phyloP scores from a whole-genome alignment of 2,329 filamentous ascomycete species.

The Beauveria bassiana region DNA sequence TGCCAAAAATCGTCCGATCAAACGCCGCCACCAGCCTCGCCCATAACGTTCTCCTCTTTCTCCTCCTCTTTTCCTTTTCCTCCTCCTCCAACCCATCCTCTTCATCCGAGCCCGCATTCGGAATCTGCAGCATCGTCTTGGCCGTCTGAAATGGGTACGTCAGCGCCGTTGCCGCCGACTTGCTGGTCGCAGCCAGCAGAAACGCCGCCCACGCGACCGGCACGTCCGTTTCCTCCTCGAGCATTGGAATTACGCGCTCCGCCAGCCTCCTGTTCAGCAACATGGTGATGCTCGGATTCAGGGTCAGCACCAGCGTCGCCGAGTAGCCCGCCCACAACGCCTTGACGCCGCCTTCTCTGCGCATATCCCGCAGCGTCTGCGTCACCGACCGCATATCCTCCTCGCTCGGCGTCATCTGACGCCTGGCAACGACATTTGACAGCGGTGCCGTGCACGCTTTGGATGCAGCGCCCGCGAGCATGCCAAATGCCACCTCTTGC shows the following conservation, averaged over 20 bases:
- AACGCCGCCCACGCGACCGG: constrained; percentile 34
- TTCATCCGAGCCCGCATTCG: constrained; percentile 16
- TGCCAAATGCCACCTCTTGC: constrained; percentile 68
- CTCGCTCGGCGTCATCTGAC: constrained; percentile 57
- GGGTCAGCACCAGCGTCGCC: constrained; percentile 67
- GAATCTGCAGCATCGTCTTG: constrained; percentile 70
- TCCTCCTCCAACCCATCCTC: background rate
- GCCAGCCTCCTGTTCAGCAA: constrained; percentile 70
- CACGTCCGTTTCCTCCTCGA: constrained; percentile 32
- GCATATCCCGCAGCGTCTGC: constrained; percentile 58
- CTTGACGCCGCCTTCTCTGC: constrained; percentile 54
- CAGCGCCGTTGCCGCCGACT: constrained; percentile 64
- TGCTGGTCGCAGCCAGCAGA: constrained; percentile 63
- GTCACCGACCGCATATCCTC: constrained; percentile 28
- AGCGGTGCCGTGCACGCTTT: constrained; percentile 74
- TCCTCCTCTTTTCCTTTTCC: constrained; percentile 8
- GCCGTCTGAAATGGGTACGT: constrained; percentile 84
- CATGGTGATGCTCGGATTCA: constrained; percentile 84
- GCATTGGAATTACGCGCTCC: constrained; percentile 44
- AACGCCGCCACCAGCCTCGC: constrained; percentile 18
- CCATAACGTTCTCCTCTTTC: constrained; percentile 8
- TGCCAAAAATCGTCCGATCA: constrained; percentile 51
- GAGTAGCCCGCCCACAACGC: constrained; percentile 89
- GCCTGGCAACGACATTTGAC: constrained; percentile 72
- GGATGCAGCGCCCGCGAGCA: constrained; percentile 65